Percentiles rank a stretch among this genome's conserved stretches.
Evolutionary conservation across 441 rosid genomes (phyloP).

Genomic region (Populus hybrid): DNA sequence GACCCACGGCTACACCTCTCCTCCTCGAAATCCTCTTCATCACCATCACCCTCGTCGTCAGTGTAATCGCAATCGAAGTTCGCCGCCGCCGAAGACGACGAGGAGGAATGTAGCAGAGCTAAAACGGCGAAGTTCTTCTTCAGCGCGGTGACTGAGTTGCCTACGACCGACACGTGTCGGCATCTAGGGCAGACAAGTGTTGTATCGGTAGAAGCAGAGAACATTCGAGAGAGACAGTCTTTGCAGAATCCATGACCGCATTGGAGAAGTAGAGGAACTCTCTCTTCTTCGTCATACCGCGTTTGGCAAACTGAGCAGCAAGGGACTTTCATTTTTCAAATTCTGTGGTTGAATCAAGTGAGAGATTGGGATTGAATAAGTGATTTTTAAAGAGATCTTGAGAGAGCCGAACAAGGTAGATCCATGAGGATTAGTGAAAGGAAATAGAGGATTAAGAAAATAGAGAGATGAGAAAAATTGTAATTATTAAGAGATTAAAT

Average conservation of each 20-base stretch:
- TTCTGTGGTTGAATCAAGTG: background rate
- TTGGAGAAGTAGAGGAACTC: slow-evolving; percentile 86
- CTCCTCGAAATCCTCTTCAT: slow-evolving; percentile 33
- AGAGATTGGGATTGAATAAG: background rate
- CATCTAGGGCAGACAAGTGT: slow-evolving; percentile 86
- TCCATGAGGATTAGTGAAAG: background rate
- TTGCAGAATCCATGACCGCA: slow-evolving; percentile 97
- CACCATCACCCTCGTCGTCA: slow-evolving; percentile 32
- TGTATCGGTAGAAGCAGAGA: slow-evolving; percentile 77
- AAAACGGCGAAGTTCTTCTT: slow-evolving; percentile 86
- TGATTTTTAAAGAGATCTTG: background rate
- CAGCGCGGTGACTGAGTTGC: slow-evolving; percentile 85
- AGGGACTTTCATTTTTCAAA: slow-evolving; percentile 59
- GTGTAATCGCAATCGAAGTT: slow-evolving; percentile 63
- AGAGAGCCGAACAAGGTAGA: background rate
- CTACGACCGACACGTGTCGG: slow-evolving; percentile 83
- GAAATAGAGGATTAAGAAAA: background rate
- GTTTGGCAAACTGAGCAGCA: slow-evolving; percentile 96
- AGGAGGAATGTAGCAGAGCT: slow-evolving; percentile 62
- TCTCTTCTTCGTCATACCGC: slow-evolving; percentile 86
- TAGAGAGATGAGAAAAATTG: background rate
- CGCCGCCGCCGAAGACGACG: slow-evolving; percentile 28
- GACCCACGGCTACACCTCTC: slow-evolving; percentile 45
- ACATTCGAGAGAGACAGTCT: slow-evolving; percentile 85
- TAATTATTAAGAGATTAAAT: slow-evolving; percentile 6